Conservation (phyloP, 2,329 filamentous ascomycete genomes). For the Lecanoromycetidae sp. region DNA sequence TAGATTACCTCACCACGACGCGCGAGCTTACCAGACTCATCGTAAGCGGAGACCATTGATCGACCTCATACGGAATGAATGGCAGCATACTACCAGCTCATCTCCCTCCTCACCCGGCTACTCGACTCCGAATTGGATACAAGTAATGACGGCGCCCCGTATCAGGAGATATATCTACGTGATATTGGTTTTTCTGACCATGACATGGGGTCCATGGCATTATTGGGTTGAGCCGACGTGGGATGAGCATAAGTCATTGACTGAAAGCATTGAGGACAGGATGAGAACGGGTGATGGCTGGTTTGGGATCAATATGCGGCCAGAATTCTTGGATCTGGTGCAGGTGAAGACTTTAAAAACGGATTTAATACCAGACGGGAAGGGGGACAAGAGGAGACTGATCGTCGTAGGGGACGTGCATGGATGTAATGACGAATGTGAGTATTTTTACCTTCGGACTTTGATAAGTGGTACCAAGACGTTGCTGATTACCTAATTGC, state of each 20-base stretch:
- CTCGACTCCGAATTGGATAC: slow-evolving; percentile 17
- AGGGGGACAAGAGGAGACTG: slow-evolving; percentile 42
- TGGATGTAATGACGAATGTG: slow-evolving; percentile 61
- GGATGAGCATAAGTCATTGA: slow-evolving; percentile 22
- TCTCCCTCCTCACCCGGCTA: slow-evolving; percentile 2
- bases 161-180: slow-evolving; percentile 30
- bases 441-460: slow-evolving; percentile 19
- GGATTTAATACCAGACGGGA: slow-evolving; percentile 34
- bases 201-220: slow-evolving; percentile 27
- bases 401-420: slow-evolving; percentile 87
- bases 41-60: slow-evolving; percentile 15
- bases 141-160: slow-evolving; percentile 29
- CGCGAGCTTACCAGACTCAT: slow-evolving; percentile 13
- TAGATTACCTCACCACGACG: slow-evolving; percentile 7
- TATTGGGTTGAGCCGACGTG: slow-evolving; percentile 24
- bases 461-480: background rate
- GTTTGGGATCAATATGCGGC: slow-evolving; percentile 38
- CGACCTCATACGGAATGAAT: slow-evolving; percentile 17
- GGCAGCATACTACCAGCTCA: slow-evolving; percentile 6
- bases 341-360: slow-evolving; percentile 39
- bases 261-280: slow-evolving; percentile 6
- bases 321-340: slow-evolving; percentile 38
- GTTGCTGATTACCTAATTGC: background rate
- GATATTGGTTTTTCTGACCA: slow-evolving; percentile 25
- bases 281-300: slow-evolving; percentile 24